These are phyloP conservation scores for Begonia masoniana DNA, from an alignment of 306 rosid species.

Conservation along the genomic window DNA sequence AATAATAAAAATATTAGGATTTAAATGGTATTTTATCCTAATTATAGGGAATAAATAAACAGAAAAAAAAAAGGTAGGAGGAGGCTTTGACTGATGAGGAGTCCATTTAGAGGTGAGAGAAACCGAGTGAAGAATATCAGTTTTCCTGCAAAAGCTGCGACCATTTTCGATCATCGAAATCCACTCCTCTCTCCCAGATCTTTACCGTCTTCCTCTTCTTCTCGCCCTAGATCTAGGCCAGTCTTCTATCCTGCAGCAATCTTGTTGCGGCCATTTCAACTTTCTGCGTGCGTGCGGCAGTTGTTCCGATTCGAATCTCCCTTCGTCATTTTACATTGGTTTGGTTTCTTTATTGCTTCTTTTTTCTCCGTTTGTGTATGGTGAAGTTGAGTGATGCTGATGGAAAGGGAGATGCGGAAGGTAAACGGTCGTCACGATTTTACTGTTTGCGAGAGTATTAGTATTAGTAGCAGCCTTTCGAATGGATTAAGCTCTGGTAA, in stretches of 20 bases:
- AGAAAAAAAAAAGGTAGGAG: too few species aligned
- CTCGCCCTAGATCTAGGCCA: background rate
- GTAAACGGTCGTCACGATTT: background rate
- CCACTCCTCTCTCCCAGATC: background rate
- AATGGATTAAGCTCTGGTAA: constrained; percentile 1
- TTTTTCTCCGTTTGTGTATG: background rate
- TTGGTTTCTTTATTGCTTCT: background rate
- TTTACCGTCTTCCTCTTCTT: background rate
- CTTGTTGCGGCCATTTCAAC: background rate
- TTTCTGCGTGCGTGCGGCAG: background rate
- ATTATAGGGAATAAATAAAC: too few species aligned
- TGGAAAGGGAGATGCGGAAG: constrained; percentile 1
- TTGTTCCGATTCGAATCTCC: background rate
- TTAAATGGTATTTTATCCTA: too few species aligned
- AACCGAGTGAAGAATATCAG: background rate
- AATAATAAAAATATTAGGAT: too few species aligned
- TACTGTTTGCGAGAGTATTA: background rate
- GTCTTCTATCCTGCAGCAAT: background rate
- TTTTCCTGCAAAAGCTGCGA: background rate
- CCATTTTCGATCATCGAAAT: background rate
- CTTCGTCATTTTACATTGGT: background rate
- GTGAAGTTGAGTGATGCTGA: constrained; percentile 2
- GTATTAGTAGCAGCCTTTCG: background rate
- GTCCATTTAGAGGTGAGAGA: too few species aligned
- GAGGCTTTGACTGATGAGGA: too few species aligned